Percentiles rank a stretch among this genome's conserved stretches.
These are phyloP conservation scores for Rauvolfia tetraphylla DNA, from an alignment of 257 asterid genomes.

Conservation along the genomic window DNA sequence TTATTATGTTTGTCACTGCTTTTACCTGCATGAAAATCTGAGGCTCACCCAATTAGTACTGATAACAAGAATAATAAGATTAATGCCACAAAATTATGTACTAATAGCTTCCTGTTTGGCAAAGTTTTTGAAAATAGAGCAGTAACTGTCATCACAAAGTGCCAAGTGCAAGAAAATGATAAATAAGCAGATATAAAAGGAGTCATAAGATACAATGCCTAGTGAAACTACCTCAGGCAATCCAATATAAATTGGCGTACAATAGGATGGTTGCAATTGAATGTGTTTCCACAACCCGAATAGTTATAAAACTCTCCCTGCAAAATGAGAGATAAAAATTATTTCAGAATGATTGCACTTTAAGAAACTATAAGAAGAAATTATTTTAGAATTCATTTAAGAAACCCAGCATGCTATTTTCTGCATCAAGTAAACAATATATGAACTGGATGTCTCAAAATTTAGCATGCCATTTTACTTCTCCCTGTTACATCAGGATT, in stretches of 20 bases:
- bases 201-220: not conserved
- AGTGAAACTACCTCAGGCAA: slow-evolving; percentile 68
- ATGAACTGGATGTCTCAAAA: not conserved
- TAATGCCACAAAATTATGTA: not conserved
- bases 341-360: not conserved
- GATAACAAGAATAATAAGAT: not conserved
- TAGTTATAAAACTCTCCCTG: slow-evolving; percentile 98
- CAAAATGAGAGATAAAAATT: slow-evolving; percentile 15
- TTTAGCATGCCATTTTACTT: not conserved
- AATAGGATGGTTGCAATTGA: slow-evolving; percentile 93
- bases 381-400: not conserved
- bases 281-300: slow-evolving; percentile 98
- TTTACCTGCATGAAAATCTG: not conserved
- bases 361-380: not conserved
- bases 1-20: not conserved
- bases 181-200: not conserved
- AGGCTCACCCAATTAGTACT: not conserved
- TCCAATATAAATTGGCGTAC: slow-evolving; percentile 90
- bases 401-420: not conserved
- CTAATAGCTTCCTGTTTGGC: not conserved
- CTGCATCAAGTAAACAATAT: not conserved
- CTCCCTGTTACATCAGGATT: not conserved
- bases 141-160: not conserved
- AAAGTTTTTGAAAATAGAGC: not conserved
- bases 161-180: not conserved